Evolutionary conservation across 768 basidiomycete species (phyloP).

Genomic region (Podaxis carcinomalis): DNA sequence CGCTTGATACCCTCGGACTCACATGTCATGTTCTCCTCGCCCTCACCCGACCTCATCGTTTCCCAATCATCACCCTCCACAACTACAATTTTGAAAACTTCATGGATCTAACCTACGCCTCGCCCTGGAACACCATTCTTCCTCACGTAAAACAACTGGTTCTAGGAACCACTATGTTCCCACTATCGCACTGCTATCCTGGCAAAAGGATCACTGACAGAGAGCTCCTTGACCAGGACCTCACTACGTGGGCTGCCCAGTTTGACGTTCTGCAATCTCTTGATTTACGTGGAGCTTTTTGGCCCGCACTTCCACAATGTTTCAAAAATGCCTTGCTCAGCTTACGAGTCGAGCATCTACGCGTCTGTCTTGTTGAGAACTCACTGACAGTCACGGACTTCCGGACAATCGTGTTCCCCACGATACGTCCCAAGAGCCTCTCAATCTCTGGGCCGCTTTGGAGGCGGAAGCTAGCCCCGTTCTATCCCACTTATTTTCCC

Average conservation of each 20-base stretch:
- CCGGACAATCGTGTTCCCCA: neutral
- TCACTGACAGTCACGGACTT: neutral
- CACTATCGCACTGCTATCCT: neutral
- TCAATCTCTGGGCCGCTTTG: neutral
- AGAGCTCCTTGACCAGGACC: neutral
- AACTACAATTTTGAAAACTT: neutral
- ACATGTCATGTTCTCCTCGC: neutral
- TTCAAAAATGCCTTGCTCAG: neutral
- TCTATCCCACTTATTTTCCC: neutral
- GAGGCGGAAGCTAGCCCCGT: neutral
- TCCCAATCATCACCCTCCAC: slow-evolving; percentile 6
- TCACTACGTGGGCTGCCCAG: slow-evolving; percentile 1
- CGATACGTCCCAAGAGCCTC: neutral
- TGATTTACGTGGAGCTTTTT: neutral
- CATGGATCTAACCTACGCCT: neutral
- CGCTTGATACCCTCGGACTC: neutral
- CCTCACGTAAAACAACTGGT: neutral
- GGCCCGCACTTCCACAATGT: neutral
- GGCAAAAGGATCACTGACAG: neutral
- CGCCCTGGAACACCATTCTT: slow-evolving; percentile 1
- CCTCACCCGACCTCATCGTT: neutral
- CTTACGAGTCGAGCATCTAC: neutral
- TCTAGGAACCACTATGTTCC: slow-evolving; percentile 3
- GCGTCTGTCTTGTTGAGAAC: neutral
- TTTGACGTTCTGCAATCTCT: neutral